These are phyloP conservation scores for Litchi chinensis DNA, from an alignment of 345 rosid species.

Conservation along the genomic window DNA sequence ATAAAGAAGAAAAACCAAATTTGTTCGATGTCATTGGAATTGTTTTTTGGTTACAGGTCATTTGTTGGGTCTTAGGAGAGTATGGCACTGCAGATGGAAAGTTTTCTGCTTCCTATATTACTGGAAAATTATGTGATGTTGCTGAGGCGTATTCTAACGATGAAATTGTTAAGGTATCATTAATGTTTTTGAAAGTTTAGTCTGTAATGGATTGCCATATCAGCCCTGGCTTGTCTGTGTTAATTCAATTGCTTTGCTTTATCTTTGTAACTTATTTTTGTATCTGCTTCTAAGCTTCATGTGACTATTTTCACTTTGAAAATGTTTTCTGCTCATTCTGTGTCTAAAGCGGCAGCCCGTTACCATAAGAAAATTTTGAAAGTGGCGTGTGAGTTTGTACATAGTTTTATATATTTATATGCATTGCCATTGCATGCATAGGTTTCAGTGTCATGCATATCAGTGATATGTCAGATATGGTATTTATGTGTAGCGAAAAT, in stretches of 20 bases:
- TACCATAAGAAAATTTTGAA: neutral
- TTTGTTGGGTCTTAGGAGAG: slow-evolving; percentile 98
- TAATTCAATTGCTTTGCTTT: neutral
- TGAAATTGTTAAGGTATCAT: slow-evolving; percentile 87
- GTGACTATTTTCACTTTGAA: neutral
- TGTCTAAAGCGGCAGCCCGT: neutral
- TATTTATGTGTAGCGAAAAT: no score
- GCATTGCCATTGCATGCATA: neutral
- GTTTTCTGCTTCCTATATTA: slow-evolving; percentile 76
- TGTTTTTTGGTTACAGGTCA: slow-evolving; percentile 64
- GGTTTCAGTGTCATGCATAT: no score
- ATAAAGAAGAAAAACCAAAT: no score
- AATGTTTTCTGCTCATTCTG: neutral
- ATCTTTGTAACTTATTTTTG: neutral
- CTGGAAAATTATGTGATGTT: slow-evolving; percentile 93
- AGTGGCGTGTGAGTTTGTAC: neutral
- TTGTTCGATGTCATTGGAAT: slow-evolving; percentile 11
- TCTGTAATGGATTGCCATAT: neutral
- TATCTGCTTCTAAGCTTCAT: neutral
- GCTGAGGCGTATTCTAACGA: slow-evolving; percentile 95
- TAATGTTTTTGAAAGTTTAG: neutral
- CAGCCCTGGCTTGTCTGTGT: neutral
- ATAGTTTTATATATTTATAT: neutral
- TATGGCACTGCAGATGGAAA: slow-evolving; percentile 89
- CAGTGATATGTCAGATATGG: no score